A percentile compares a stretch with the other conserved stretches of the same genome.
Conservation (phyloP, 352 stramenopile genomes). For the Phytophthora idaei region DNA sequence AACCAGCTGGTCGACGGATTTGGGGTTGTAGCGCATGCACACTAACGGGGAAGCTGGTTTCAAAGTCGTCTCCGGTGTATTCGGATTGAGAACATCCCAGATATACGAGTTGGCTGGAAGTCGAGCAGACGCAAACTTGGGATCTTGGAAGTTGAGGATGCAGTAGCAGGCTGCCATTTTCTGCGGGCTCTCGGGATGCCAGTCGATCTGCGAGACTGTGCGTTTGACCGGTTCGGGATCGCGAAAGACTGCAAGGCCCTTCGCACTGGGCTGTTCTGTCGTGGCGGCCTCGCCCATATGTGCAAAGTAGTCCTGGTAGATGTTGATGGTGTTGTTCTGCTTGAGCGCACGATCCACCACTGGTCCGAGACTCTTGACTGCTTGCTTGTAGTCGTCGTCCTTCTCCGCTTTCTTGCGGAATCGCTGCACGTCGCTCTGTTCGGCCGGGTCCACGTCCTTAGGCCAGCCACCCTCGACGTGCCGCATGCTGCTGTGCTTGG, state of each 20-base stretch:
- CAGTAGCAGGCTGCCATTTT: constrained; percentile 98
- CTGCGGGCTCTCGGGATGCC: constrained; percentile 95
- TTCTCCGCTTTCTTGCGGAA: constrained; percentile 98
- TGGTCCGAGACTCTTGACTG: constrained; percentile 92
- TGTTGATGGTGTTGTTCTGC: constrained; percentile 99
- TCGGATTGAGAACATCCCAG: constrained; percentile 98
- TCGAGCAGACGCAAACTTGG: constrained; percentile 85
- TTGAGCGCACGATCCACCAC: constrained; percentile 94
- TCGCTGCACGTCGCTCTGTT: constrained; percentile 95
- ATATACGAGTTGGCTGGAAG: constrained; percentile 93
- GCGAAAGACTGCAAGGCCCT: constrained; percentile 97
- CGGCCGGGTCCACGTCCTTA: constrained; percentile 97
- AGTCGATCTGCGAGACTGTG: constrained; percentile 96
- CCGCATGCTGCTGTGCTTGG: constrained; percentile 94
- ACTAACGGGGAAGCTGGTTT: constrained; percentile 89
- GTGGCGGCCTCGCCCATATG: constrained; percentile 91
- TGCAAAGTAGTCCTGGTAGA: constrained; percentile 97
- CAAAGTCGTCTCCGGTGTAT: constrained; percentile 95
- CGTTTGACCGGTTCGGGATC: constrained; percentile 94
- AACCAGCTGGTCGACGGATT: constrained; percentile 95
- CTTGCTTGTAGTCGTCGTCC: constrained; percentile 96
- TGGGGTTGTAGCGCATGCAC: constrained; percentile 96
- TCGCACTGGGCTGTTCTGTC: constrained; percentile 95
- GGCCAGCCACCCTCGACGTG: constrained; percentile 97
- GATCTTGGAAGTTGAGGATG: constrained; percentile 96